Evolutionary conservation across 2,329 filamentous ascomycete species (phyloP), one percentile per base, ranked within the genome.

Genomic region (Diaporthe vexans): DNA sequence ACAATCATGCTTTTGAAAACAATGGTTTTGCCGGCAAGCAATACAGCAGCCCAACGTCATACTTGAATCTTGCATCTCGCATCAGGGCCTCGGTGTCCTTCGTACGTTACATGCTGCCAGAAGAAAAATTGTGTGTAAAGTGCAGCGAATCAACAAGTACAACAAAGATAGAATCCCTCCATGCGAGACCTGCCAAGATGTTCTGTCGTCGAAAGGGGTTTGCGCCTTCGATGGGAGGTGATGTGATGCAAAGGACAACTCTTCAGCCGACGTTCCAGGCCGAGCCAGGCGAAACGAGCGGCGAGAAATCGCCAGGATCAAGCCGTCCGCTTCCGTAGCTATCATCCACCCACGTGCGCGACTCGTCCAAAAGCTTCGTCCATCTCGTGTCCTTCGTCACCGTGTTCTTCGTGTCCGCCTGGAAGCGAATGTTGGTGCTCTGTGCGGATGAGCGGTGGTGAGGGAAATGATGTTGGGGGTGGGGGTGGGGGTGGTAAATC

Each of bases 391-490:
- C 54, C 57, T 51, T 69, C 51, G 40, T 57, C 52, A 72, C 24
- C 40, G 33, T 67, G 11, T 8, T 56, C 63, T 58, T 59, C 52
- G 37, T 71, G 57, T 71, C 65, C 70, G 21, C 54, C 33, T 67
- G 65, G 43, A 52, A 75, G 71, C 71, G 74, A 73, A 56, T 61
- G 74, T 75, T 54, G 40, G 33, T 70, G 48, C 46, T 52, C 33
- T 17, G 67, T 48, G 56, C 46, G 59, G 33, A 43, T 17, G n/a
- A 52, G 11, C 15, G 4, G 29, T 43, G n/a, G 7, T 46, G 54
- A 65, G 51, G 46, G 72, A 59, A 51, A 24, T n/a, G 48, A 24
- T 51, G 21, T 21, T 4, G 72, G 72, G 24, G 57, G 51, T 48
- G 72, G 72, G 24, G 57, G 51, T 48, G 54, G 56, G 70, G 65